Evolutionary conservation across 768 basidiomycete species (phyloP).

Genomic region (Boletus sp.): DNA sequence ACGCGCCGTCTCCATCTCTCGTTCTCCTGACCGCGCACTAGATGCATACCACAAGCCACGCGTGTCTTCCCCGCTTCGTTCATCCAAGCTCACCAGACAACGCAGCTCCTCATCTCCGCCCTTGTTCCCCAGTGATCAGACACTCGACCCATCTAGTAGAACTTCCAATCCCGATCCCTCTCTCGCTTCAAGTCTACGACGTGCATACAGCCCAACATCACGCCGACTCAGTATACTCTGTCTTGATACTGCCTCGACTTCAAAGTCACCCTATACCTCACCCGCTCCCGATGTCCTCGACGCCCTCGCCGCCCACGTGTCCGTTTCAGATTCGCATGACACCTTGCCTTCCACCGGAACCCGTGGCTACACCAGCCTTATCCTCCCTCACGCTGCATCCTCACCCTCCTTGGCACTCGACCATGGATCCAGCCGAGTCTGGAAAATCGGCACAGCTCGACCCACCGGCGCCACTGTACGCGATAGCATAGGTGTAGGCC

Average conservation of each 20-base stretch:
- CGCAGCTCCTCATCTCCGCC: constrained; percentile 33
- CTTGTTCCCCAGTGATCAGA: constrained; percentile 4
- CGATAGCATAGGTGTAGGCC: constrained; percentile 24
- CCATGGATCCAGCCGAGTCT: constrained; percentile 17
- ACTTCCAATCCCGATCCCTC: constrained; percentile 1
- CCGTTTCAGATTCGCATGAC: constrained; percentile 23
- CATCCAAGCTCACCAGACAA: constrained; percentile 25
- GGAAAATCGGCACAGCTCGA: constrained; percentile 22
- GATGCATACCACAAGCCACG: constrained; percentile 18
- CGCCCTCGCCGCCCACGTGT: constrained; percentile 31
- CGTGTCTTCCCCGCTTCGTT: constrained; percentile 23
- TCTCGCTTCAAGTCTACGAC: constrained; percentile 7
- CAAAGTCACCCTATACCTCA: constrained; percentile 31
- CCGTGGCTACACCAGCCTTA: constrained; percentile 52
- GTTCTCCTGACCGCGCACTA: constrained; percentile 6
- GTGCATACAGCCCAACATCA: constrained; percentile 8
- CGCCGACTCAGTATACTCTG: constrained; percentile 16
- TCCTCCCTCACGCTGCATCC: constrained; percentile 42
- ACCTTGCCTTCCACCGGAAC: constrained; percentile 47
- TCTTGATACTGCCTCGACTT: constrained; percentile 18
- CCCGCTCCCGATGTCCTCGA: constrained; percentile 31
- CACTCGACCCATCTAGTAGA: not conserved
- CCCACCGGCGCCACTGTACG: constrained; percentile 14
- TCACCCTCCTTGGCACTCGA: constrained; percentile 18
- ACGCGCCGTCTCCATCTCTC: constrained; percentile 13